phyloP scores from a whole-genome alignment of 306 rosid species.

The Quillaja saponaria region DNA sequence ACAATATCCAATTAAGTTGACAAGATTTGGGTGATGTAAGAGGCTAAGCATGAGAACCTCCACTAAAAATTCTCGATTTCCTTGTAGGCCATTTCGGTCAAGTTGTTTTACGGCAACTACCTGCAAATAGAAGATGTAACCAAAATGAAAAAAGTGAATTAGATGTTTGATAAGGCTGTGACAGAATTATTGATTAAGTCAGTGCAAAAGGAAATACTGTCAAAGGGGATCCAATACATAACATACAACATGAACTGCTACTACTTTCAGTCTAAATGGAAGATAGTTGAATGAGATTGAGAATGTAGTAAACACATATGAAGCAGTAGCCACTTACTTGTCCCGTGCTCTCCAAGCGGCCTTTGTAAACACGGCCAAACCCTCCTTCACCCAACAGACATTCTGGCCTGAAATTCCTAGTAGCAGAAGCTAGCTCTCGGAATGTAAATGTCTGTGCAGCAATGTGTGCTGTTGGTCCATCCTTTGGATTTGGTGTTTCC shows the following conservation, averaged over 20 bases:
- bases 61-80: constrained; percentile 85
- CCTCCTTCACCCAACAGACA: constrained; percentile 94
- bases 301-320: not conserved
- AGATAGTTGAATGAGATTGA: constrained; percentile 11
- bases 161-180: not conserved
- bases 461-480: constrained; percentile 81
- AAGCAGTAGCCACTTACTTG: constrained; percentile 60
- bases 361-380: constrained; percentile 93
- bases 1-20: constrained; percentile 93
- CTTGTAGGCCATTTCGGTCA: constrained; percentile 74
- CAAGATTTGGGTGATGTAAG: constrained; percentile 95
- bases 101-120: constrained; percentile 88
- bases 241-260: constrained; percentile 9
- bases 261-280: constrained; percentile 8
- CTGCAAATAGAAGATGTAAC: constrained; percentile 43
- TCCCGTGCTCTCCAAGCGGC: constrained; percentile 87
- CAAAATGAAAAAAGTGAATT: not conserved
- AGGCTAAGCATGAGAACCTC: constrained; percentile 99
- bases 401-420: constrained; percentile 85
- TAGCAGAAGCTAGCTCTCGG: constrained; percentile 95
- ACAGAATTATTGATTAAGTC: too few relatives aligned
- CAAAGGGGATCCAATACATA: constrained; percentile 1
- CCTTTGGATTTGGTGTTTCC: constrained; percentile 73
- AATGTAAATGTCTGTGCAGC: constrained; percentile 98
- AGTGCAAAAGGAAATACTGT: too few relatives aligned